Conservation (phyloP, 306 rosid species). For the Ochetophila trinervis region DNA sequence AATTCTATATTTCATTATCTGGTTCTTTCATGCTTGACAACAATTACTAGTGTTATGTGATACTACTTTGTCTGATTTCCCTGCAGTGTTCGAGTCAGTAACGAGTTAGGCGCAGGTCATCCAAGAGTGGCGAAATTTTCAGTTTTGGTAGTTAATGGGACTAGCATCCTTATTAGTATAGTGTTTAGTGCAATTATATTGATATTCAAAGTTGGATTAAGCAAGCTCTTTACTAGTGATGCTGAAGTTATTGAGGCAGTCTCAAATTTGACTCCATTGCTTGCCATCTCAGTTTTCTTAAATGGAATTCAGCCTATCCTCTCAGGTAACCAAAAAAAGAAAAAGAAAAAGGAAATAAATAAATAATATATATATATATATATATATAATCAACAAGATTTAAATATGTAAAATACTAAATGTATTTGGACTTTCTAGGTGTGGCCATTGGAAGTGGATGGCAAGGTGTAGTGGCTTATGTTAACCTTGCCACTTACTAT, state of each 20-base stretch:
- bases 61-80: too few species aligned
- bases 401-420: not conserved
- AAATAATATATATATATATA: too few species aligned
- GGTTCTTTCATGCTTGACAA: not conserved
- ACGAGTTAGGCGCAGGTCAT: constrained; percentile 74
- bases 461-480: constrained; percentile 74
- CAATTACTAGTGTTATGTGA: not conserved
- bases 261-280: constrained; percentile 52
- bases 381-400: not conserved
- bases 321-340: constrained; percentile 37
- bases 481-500: constrained; percentile 57
- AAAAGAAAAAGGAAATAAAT: too few species aligned
- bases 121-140: constrained; percentile 62
- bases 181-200: constrained; percentile 41
- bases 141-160: constrained; percentile 56
- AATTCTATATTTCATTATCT: not conserved
- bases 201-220: constrained; percentile 42
- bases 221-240: constrained; percentile 61
- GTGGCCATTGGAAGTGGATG: constrained; percentile 87
- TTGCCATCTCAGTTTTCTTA: constrained; percentile 63
- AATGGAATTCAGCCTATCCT: constrained; percentile 68
- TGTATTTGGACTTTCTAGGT: constrained; percentile 31
- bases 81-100: constrained; percentile 63
- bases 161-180: constrained; percentile 55
- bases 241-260: constrained; percentile 52